Evolutionary conservation across 768 basidiomycete species (phyloP), one percentile per base, ranked within the genome.

Genomic region (Pisolithus orientalis): DNA sequence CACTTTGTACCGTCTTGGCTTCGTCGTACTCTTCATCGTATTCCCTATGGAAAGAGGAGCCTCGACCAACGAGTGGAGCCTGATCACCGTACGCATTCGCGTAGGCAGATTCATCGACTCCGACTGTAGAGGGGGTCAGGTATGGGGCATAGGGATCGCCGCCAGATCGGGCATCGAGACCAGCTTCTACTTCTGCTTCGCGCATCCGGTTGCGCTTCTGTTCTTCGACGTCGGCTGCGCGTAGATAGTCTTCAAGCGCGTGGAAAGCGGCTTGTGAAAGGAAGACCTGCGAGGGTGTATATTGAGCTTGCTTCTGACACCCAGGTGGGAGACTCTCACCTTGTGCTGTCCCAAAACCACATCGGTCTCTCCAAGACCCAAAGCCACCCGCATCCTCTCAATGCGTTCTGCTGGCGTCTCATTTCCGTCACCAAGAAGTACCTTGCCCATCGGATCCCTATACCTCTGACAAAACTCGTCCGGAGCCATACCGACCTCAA

Each of bases 401-500:
- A 86, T 76, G 55, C 78, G 75, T 56, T 85, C 85, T 51, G 71
- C 63, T n/a, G 78, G 72, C 29, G 75, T 71, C 8, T 84, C 87
- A 58, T 84, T 83, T n/a, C 34, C 46, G 11, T 10, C 31, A 9
- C 21, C 27, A 32, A 67, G 55, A 4, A 89, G 71, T 6, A 77
- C 65, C 27, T 70, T 73, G 24, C 72, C 70, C 59, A 95, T 70
- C 11, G 83, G 80, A n/a, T 80, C 79, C 56, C 69, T 72, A 67
- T 98, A 99, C 51, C 94, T 73, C 39, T 87, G 83, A 53, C 83
- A 85, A 66, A 94, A 95, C 71, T 97, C 96, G 25, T 77, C 79
- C 9, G 85, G 84, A 3, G 87, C 84, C 82, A 98, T 85, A 53
- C 83, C 83, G 39, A 87, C 92, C 71, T 94, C 87, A 56, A 87